These are phyloP conservation scores for Blastomyces gilchristii DNA, from an alignment of 2,329 filamentous ascomycete genomes.

Conservation along the genomic window DNA sequence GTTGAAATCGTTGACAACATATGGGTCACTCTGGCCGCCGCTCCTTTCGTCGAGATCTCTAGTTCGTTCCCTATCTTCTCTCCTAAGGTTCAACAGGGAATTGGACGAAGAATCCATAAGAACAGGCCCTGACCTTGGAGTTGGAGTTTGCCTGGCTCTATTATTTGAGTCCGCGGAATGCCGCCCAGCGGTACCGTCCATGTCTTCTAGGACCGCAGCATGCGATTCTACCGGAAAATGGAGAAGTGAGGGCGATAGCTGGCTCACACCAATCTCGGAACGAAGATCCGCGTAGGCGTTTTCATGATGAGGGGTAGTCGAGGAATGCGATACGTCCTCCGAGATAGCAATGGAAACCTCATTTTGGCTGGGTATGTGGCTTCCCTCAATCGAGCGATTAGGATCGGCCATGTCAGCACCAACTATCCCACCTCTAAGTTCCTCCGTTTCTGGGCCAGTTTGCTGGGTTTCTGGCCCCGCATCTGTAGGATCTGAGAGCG, in stretches of 20 bases:
- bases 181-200: neutral
- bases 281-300: neutral
- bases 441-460: neutral
- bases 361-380: neutral
- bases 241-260: neutral
- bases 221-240: neutral
- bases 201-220: neutral
- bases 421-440: neutral
- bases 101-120: neutral
- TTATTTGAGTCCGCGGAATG: neutral
- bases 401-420: neutral
- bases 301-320: neutral
- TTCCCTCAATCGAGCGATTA: neutral
- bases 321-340: neutral
- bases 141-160: neutral
- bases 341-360: neutral
- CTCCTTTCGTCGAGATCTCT: conserved; percentile 1
- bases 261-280: neutral
- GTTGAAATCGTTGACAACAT: conserved; percentile 1
- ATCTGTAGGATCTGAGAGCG: conserved; percentile 1
- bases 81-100: neutral
- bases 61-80: neutral
- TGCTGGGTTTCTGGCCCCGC: neutral
- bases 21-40: neutral
- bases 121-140: neutral